Conservation (phyloP, 1,139 yeast species). For the Pichiaceae sp. region DNA sequence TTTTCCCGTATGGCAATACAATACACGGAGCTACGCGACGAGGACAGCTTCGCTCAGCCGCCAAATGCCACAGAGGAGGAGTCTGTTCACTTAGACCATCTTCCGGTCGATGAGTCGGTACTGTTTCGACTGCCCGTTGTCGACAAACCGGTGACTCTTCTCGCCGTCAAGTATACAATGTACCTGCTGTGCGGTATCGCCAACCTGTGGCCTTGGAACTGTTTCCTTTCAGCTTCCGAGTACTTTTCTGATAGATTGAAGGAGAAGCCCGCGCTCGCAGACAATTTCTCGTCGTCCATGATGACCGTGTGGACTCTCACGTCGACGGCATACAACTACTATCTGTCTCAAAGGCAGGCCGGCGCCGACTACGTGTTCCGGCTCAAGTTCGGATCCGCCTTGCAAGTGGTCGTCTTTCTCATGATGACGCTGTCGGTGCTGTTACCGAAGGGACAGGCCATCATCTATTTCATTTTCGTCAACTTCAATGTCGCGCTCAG, state of each 20-base stretch:
- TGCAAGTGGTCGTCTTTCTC: slow-evolving; percentile 43
- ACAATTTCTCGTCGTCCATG: slow-evolving; percentile 71
- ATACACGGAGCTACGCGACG: not conserved
- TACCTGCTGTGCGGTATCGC: slow-evolving; percentile 69
- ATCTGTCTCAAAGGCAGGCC: slow-evolving; percentile 60
- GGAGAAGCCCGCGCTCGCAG: slow-evolving; percentile 43
- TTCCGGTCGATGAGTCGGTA: not conserved
- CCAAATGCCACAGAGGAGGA: not conserved
- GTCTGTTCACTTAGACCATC: not conserved
- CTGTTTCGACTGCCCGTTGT: slow-evolving; percentile 9
- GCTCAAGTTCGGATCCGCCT: slow-evolving; percentile 47
- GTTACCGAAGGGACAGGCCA: slow-evolving; percentile 30
- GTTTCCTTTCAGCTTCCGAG: slow-evolving; percentile 78
- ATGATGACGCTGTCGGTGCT: slow-evolving; percentile 43
- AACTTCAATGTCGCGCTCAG: slow-evolving; percentile 55
- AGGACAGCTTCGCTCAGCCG: not conserved
- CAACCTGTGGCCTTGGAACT: slow-evolving; percentile 95
- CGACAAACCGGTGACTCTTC: slow-evolving; percentile 17
- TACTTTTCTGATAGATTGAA: slow-evolving; percentile 65
- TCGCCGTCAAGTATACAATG: slow-evolving; percentile 48
- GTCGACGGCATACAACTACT: slow-evolving; percentile 51
- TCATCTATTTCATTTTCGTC: slow-evolving; percentile 34
- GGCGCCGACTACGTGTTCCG: slow-evolving; percentile 57
- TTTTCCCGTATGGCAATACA: not conserved
- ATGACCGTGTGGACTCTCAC: slow-evolving; percentile 82